Percentiles rank a stretch among this genome's conserved stretches.
Evolutionary conservation across 345 rosid genomes (phyloP).

Genomic region (Euphorbia peplus): DNA sequence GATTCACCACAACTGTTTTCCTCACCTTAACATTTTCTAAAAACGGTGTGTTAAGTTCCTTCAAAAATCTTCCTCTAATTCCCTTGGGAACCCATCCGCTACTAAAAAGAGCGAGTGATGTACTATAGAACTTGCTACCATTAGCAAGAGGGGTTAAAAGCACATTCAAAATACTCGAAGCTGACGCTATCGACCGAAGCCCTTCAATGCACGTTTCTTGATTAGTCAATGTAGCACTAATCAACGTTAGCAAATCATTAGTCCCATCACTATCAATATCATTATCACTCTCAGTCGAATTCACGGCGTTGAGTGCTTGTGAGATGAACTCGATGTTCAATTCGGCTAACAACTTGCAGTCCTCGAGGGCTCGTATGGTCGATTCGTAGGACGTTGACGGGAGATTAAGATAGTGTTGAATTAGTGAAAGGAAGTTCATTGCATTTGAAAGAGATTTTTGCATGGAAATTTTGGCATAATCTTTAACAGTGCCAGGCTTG

Average conservation of each 20-base stretch:
- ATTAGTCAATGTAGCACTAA: conserved; percentile 44
- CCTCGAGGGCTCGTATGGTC: conserved; percentile 27
- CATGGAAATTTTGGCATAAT: conserved; percentile 25
- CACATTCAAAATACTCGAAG: conserved; percentile 15
- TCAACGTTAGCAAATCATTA: conserved; percentile 25
- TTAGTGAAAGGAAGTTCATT: conserved; percentile 10
- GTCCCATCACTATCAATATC: conserved; percentile 18
- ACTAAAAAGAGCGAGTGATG: conserved; percentile 33
- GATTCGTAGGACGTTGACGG: conserved; percentile 18
- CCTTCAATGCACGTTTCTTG: conserved; percentile 40
- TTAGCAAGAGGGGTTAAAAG: conserved; percentile 18
- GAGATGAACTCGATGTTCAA: conserved; percentile 30
- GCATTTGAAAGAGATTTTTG: conserved; percentile 23
- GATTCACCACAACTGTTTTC: conserved; percentile 27
- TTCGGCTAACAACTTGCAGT: conserved; percentile 31
- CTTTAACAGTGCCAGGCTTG: conserved; percentile 20
- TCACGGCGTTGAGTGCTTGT: conserved; percentile 8
- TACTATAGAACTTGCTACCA: conserved; percentile 22
- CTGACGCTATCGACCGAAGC: conserved; percentile 7
- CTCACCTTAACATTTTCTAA: conserved; percentile 1
- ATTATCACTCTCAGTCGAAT: not conserved
- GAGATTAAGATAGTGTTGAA: conserved; percentile 14
- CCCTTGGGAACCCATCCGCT: conserved; percentile 24
- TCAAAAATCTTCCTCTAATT: conserved; percentile 9
- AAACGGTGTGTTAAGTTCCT: not conserved